These are phyloP conservation scores for Ogataea minuta DNA, from an alignment of 805 yeast genomes.

Conservation along the genomic window DNA sequence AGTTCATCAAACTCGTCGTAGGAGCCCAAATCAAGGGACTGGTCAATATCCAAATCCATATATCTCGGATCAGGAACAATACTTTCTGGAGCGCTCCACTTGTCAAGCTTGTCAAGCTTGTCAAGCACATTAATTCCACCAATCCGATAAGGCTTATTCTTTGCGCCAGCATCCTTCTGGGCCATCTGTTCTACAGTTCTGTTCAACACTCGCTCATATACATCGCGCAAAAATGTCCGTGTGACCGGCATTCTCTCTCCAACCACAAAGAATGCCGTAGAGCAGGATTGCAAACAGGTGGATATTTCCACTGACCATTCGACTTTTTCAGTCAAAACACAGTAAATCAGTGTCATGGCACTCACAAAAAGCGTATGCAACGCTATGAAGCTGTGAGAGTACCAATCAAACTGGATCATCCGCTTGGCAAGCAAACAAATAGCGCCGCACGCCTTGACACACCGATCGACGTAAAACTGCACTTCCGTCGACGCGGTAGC, in stretches of 20 bases:
- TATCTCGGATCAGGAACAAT: background rate
- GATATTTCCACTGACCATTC: constrained; percentile 25
- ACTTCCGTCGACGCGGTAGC: constrained; percentile 9
- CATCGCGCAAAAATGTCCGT: constrained; percentile 20
- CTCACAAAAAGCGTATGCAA: constrained; percentile 24
- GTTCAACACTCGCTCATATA: constrained; percentile 21
- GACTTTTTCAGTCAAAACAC: constrained; percentile 20
- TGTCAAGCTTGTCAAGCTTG: background rate
- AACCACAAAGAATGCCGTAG: constrained; percentile 24
- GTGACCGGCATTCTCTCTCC: constrained; percentile 28
- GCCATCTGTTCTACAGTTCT: constrained; percentile 22
- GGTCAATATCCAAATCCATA: constrained; percentile 1
- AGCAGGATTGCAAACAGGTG: constrained; percentile 25
- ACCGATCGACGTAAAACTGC: constrained; percentile 19
- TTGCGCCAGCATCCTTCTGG: constrained; percentile 5
- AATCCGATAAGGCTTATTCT: constrained; percentile 8
- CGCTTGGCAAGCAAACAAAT: constrained; percentile 23
- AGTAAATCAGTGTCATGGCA: constrained; percentile 25
- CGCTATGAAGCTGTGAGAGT: constrained; percentile 25
- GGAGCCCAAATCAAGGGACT: background rate
- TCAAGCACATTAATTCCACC: constrained; percentile 19
- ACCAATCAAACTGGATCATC: constrained; percentile 23
- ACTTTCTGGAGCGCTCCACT: too few relatives aligned
- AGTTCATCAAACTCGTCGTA: background rate
- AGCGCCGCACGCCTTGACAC: constrained; percentile 24